Evolutionary conservation across 352 stramenopile genomes (phyloP), one percentile per base, ranked within the genome.

Genomic region (Phytophthora tubulina): DNA sequence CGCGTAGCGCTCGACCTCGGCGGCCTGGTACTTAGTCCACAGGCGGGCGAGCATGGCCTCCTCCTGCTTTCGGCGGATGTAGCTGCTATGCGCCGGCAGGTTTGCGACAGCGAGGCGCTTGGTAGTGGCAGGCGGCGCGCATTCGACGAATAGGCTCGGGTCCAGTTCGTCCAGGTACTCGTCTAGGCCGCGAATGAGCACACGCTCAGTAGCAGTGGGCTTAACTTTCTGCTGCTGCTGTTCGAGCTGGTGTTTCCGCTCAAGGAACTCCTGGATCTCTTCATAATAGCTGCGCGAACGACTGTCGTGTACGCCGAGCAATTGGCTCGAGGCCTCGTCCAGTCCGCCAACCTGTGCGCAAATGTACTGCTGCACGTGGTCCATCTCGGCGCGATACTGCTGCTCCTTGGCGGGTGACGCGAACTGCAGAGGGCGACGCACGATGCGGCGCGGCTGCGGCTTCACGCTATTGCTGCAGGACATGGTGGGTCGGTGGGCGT

Each of bases 131-230:
- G 5, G n/a, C 10, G 35, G 49, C n/a, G 39, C 38, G 1, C 33
- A 53, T 53, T 73, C 57, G 15, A 42, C 63, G 44, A 88, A 89
- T 9, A 89, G 69, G 42, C 70, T 73, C 14, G 81, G 81, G 50
- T 89, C 81, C 45, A 89, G 60, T n/a, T 89, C 81, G 63, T 86
- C 68, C 59, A 89, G 56, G 61, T 82, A 89, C 56, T 84, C 78
- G 58, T 86, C 78, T 21, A 88, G 80, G 48, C 73, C 56, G 44
- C 66, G 58, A n/a, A 87, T 79, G 35, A 87, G 63, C 45, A 78
- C 67, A 53, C 64, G 67, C 48, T 80, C 76, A 6, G 36, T 45
- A 14, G 35, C 76, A 6, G 36, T 45, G 15, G 35, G 39, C 17
- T 63, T 31, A 48, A 46, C 14, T 48, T 36, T 35, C 36, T 76